Evolutionary conservation across 495 filamentous ascomycete genomes (phyloP).

Genomic region (Xylaria telfairii): DNA sequence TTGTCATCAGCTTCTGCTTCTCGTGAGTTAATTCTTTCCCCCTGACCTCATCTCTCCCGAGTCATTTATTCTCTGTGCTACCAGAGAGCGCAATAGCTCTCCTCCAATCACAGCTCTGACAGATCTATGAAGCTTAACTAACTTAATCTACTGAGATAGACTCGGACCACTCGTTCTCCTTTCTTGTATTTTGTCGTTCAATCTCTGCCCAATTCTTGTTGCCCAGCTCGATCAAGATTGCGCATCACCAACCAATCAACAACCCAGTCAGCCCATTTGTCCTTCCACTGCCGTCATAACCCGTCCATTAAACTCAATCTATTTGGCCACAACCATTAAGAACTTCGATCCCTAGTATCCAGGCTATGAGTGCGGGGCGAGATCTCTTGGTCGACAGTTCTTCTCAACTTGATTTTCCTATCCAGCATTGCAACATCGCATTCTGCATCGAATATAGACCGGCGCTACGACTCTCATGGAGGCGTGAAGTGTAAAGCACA

Average conservation of each 20-base stretch:
- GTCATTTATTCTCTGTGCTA: not conserved
- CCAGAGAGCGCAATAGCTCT: conserved; percentile 6
- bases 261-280: not conserved
- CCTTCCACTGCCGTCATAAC: not conserved
- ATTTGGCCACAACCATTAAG: not conserved
- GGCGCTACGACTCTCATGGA: conserved; percentile 20
- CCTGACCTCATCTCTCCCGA: not conserved
- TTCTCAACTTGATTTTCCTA: not conserved
- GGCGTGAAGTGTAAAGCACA: conserved; percentile 18
- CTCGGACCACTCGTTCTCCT: not conserved
- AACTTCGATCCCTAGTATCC: conserved; percentile 3
- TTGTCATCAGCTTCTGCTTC: conserved; percentile 7
- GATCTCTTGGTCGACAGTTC: not conserved
- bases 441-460: not conserved
- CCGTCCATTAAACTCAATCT: not conserved
- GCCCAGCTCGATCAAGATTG: conserved; percentile 14
- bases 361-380: conserved; percentile 20
- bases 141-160: conserved; percentile 15
- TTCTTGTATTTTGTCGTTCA: not conserved
- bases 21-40: conserved; percentile 16
- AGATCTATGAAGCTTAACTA: not conserved
- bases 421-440: not conserved
- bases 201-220: conserved; percentile 21
- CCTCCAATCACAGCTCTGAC: not conserved
- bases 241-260: conserved; percentile 20